Evolutionary conservation across 768 basidiomycete genomes (phyloP).

Genomic region (Ramaria sp.): DNA sequence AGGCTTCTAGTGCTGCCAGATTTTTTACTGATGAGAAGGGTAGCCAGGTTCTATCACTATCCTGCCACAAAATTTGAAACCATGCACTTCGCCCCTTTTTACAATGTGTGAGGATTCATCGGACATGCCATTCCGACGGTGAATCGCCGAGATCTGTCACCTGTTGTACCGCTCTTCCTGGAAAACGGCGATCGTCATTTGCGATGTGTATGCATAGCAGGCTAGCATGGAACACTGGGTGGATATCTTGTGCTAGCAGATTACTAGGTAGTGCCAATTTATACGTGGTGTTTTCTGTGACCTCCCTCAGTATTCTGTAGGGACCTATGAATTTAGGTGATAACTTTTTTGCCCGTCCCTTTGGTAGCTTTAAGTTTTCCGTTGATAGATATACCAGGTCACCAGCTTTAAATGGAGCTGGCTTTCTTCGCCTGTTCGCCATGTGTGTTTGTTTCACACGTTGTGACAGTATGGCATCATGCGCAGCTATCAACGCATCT

Average conservation of each 20-base stretch:
- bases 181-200: conserved; percentile 29
- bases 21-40: too few species aligned
- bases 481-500: conserved; percentile 20
- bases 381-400: conserved; percentile 30
- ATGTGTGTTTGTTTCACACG: conserved; percentile 18
- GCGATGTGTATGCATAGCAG: conserved; percentile 19
- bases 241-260: conserved; percentile 8
- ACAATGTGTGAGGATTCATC: too few species aligned
- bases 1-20: too few species aligned
- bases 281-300: conserved; percentile 13
- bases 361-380: conserved; percentile 19
- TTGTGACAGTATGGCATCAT: conserved; percentile 13
- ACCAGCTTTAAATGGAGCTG: conserved; percentile 15
- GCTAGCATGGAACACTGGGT: conserved; percentile 27
- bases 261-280: conserved; percentile 15
- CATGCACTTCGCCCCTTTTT: too few species aligned
- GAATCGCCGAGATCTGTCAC: too few species aligned
- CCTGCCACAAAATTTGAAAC: too few species aligned
- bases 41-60: too few species aligned
- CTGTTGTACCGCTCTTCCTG: conserved; percentile 7
- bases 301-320: conserved; percentile 13
- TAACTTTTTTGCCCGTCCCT: conserved; percentile 12
- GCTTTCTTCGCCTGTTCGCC: conserved; percentile 12
- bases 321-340: conserved; percentile 33
- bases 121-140: too few species aligned